Base-by-base conservation (phyloP, 495 filamentous ascomycete species). In the Penicillium manginii region DNA sequence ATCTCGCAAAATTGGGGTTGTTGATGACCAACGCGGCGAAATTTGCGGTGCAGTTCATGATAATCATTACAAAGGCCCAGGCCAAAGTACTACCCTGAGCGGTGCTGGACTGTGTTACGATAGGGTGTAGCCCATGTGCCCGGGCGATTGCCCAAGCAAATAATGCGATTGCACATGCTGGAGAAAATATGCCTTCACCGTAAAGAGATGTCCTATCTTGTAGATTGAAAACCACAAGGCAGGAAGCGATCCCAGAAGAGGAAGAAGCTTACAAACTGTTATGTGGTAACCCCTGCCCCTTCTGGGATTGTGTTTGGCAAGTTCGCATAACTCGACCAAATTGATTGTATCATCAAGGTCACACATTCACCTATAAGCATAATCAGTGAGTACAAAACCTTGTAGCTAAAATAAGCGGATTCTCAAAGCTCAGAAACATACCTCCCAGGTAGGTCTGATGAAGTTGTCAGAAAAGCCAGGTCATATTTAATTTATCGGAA, bases 41-140 rank as follows among this genome's bases (percentile, higher is more conserved):
- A 74, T 96, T 96, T 59, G 90, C 91, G 65, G 96, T 91, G 18
- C 88, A 86, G 57, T 80, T 86, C 91, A 96, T 94, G 70, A 94
- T 83, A 33, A 89, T 89, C 53, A 84, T 86, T 37, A 96, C 81
- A 49, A 96, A 85, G 31, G 86, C 83, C 92, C 92, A 96, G 5
- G 81, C 90, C 2, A 96, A 77, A 2, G 78, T 78, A 63, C 81
- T 85, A 33, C 91, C 91, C 26, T 86, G 69, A n/a, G 83, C 69
- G 15, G 72, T 84, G 35, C 80, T 74, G 0, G 80, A 76, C 73
- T 92, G 90, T 35, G 87, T 77, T 3, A 96, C 80, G 62, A 96
- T 92, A 2, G 91, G 91, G 4, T 92, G 92, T 31, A 91, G 78
- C 10, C 91, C 92, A 15, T 91, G 83, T 39, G 92, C 91, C 26